A percentile compares a stretch with the other conserved stretches of the same genome.
These are phyloP conservation scores for Wickerhamomyces xylosicus DNA, from an alignment of 805 yeast genomes.

Conservation along the genomic window DNA sequence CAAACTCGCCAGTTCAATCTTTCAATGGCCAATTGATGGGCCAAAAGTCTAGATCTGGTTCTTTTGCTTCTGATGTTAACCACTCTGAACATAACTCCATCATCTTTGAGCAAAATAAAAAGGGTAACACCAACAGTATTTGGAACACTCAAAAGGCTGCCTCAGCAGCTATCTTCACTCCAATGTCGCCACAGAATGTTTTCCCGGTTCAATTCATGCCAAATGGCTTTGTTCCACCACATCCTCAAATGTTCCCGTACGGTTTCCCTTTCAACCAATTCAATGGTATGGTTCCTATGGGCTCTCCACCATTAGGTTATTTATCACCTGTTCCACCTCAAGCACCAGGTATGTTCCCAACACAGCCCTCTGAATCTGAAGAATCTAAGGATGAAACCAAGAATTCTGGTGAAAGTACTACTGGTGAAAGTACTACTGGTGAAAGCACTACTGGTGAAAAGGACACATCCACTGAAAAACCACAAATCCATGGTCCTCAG, in stretches of 20 bases:
- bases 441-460: neutral
- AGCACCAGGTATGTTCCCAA: slow-evolving; percentile 2
- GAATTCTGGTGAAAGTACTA: neutral
- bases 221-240: slow-evolving; percentile 5
- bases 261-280: slow-evolving; percentile 28
- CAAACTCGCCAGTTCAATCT: slow-evolving; percentile 28
- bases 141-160: slow-evolving; percentile 69
- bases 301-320: slow-evolving; percentile 10
- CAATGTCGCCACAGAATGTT: slow-evolving; percentile 22
- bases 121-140: slow-evolving; percentile 23
- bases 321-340: slow-evolving; percentile 4
- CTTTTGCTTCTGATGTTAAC: slow-evolving; percentile 19
- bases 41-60: slow-evolving; percentile 11
- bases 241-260: slow-evolving; percentile 23
- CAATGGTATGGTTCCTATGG: slow-evolving; percentile 20
- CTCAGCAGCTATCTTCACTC: slow-evolving; percentile 46
- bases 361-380: neutral
- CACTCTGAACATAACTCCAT: slow-evolving; percentile 26
- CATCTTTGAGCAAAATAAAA: slow-evolving; percentile 18
- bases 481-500: slow-evolving; percentile 11
- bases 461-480: neutral
- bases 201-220: slow-evolving; percentile 5
- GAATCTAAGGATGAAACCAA: neutral
- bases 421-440: neutral
- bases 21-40: slow-evolving; percentile 14